phyloP scores from a whole-genome alignment of 2,329 filamentous ascomycete species.

The Apiospora kogelbergensis region DNA sequence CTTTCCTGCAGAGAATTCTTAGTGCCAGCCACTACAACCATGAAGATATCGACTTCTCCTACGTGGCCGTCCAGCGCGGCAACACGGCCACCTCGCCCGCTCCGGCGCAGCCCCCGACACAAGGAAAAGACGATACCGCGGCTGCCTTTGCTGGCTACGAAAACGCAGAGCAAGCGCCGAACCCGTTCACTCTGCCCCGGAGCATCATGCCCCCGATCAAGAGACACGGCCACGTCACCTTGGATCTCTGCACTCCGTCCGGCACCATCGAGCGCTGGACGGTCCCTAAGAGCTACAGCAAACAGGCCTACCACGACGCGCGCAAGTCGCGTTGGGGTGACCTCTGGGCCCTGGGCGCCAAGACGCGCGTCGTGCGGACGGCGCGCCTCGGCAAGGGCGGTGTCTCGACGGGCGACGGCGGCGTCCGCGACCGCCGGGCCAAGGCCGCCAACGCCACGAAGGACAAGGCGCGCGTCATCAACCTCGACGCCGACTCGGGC shows the following conservation, averaged over 20 bases:
- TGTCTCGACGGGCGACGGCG: conserved; percentile 42
- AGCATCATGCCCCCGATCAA: conserved; percentile 81
- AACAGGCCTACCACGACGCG: conserved; percentile 85
- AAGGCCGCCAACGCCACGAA: conserved; percentile 23
- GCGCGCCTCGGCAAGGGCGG: conserved; percentile 57
- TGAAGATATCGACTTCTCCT: conserved; percentile 89
- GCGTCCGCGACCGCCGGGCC: conserved; percentile 39
- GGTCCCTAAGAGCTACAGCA: conserved; percentile 77
- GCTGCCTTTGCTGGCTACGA: conserved; percentile 75
- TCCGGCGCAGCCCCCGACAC: conserved; percentile 15
- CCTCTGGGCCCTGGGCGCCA: conserved; percentile 91
- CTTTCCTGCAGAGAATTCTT: conserved; percentile 77
- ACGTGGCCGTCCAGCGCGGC: conserved; percentile 81
- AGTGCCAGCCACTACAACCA: conserved; percentile 72
- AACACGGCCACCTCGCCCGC: conserved; percentile 40
- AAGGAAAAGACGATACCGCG: conserved; percentile 59
- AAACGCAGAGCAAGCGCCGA: conserved; percentile 39
- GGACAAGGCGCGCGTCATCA: conserved; percentile 42
- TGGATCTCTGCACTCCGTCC: conserved; percentile 87
- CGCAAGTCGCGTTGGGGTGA: conserved; percentile 91
- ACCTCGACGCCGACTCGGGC: conserved; percentile 32
- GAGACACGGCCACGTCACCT: conserved; percentile 79
- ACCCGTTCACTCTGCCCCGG: conserved; percentile 74
- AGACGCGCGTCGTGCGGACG: conserved; percentile 68
- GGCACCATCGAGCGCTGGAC: conserved; percentile 92